phyloP scores from a whole-genome alignment of 805 yeast species.

The Wickerhamomyces subpelliculosus region DNA sequence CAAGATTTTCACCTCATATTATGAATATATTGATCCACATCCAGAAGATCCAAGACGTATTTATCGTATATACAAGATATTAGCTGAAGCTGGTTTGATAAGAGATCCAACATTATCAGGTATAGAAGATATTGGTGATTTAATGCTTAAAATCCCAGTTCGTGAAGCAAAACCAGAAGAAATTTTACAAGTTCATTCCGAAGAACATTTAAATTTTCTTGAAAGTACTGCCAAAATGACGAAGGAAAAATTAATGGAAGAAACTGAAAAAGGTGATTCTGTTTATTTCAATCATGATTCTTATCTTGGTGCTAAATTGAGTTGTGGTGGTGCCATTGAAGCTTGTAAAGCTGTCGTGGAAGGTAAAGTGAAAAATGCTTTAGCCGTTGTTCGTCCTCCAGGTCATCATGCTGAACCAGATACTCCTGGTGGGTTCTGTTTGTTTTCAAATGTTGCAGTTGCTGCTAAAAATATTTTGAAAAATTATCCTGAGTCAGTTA shows the following conservation, averaged over 20 bases:
- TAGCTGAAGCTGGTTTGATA: conserved; percentile 91
- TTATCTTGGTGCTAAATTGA: conserved; percentile 73
- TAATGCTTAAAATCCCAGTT: conserved; percentile 84
- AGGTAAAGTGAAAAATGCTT: conserved; percentile 81
- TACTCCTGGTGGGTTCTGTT: conserved; percentile 93
- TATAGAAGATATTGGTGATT: conserved; percentile 69
- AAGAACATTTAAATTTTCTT: conserved; percentile 69
- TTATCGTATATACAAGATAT: conserved; percentile 83
- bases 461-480: conserved; percentile 84
- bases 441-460: conserved; percentile 94
- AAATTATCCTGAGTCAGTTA: conserved; percentile 80
- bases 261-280: conserved; percentile 89
- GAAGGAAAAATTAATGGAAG: conserved; percentile 66
- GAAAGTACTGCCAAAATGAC: conserved; percentile 72
- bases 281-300: conserved; percentile 93
- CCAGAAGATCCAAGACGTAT: conserved; percentile 98
- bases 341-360: conserved; percentile 94
- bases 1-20: conserved; percentile 83
- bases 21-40: conserved; percentile 94
- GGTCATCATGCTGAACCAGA: conserved; percentile 99
- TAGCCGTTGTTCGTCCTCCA: conserved; percentile 97
- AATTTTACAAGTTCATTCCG: conserved; percentile 77
- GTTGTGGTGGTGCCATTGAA: conserved; percentile 97
- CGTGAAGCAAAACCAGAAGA: conserved; percentile 87
- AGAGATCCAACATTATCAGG: conserved; percentile 67